Evolutionary conservation across 371 early-diverging fungal species (phyloP), one percentile per base, ranked within the genome.

Genomic region (Catenaria anguillulae): DNA sequence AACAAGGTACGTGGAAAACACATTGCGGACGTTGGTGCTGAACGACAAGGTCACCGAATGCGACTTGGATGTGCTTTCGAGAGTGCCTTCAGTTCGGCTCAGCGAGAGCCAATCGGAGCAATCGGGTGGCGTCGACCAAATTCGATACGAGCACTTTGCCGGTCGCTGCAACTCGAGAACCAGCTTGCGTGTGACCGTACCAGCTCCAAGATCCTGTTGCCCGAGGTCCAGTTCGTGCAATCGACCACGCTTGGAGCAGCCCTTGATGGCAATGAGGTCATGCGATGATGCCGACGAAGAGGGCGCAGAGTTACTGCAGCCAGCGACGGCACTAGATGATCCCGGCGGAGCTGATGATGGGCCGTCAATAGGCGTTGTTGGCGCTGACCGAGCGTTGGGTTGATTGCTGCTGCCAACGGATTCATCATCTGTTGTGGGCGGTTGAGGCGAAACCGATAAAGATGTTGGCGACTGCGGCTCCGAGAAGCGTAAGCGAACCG

Each of bases 211-310:
- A 65, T 86, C 86, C 63, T 80, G 83, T 56, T 84, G 87, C 21
- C 87, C 87, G n/a, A 86, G 70, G 68, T 85, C 82, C 15, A 87
- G 71, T 43, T 83, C 84, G 66, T 74, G 85, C 21, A 84, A 72
- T 17, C 81, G n/a, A 29, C 58, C 61, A 4, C 17, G n/a, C 31
- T 67, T 67, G 33, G 62, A 54, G 54, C 67, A 67, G 23, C 67
- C 67, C 54, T 66, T 67, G 33, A 67, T 13, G 24, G 35, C 50
- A 29, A 58, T 8, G 13, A 58, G 8, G 8, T 58, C 59, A 15
- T 42, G n/a, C 15, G 31, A 4, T 5, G 40, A 5, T 40, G 5
- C 10, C 10, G 40, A 40, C 10, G 40, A 40, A 5, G 40, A 40
- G 17, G 40, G 17, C 10, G 40, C 5, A 5, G 40, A 40, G 17